phyloP scores from a whole-genome alignment of 495 filamentous ascomycete genomes.

The Coniosporium apollinis region DNA sequence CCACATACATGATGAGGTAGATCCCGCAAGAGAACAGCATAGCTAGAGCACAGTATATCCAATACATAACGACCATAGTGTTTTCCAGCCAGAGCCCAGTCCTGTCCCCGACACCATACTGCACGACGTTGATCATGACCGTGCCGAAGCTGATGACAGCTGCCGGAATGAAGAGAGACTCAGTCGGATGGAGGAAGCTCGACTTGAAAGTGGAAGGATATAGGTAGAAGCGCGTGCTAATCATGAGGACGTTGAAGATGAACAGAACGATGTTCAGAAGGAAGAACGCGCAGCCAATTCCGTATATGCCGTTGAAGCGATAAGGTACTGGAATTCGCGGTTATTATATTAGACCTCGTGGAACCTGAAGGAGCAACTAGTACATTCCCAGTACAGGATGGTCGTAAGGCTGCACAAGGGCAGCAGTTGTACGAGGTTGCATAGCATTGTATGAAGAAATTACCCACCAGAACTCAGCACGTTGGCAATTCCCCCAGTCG shows the following conservation, averaged over 20 bases:
- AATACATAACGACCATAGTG: constrained; percentile 50
- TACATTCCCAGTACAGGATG: too few relatives aligned
- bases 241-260: constrained; percentile 46
- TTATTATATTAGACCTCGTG: not conserved
- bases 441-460: too few relatives aligned
- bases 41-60: constrained; percentile 53
- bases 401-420: too few relatives aligned
- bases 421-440: too few relatives aligned
- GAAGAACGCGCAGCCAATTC: constrained; percentile 58
- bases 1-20: constrained; percentile 46
- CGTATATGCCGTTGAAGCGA: constrained; percentile 47
- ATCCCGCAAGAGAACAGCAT: constrained; percentile 47
- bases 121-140: constrained; percentile 62
- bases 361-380: too few relatives aligned
- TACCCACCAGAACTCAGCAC: constrained; percentile 50
- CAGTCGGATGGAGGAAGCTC: constrained; percentile 61
- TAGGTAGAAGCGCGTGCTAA: constrained; percentile 51
- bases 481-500: constrained; percentile 71
- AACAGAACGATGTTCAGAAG: constrained; percentile 62
- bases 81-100: constrained; percentile 51
- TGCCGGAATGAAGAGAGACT: constrained; percentile 65
- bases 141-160: constrained; percentile 54
- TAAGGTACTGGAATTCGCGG: constrained; percentile 41
- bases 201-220: constrained; percentile 55
- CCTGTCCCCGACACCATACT: constrained; percentile 49